Conservation (phyloP, 2,329 filamentous ascomycete species). For the Ophiostoma triangulosporum region DNA sequence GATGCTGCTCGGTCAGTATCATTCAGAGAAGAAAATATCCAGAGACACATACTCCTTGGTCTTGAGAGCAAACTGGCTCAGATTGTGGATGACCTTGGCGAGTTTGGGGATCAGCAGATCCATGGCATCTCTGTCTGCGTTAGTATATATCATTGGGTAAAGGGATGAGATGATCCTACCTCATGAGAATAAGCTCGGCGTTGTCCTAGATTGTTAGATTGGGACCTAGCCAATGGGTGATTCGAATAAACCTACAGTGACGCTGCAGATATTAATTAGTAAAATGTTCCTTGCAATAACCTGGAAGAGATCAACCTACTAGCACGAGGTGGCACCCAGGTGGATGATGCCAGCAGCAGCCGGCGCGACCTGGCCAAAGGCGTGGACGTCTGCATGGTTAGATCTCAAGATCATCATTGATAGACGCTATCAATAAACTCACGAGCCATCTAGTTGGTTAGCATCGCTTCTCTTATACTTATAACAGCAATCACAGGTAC, state of each 20-base stretch:
- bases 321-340: conserved; percentile 48
- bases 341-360: conserved; percentile 76
- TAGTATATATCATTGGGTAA: neutral
- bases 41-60: conserved; percentile 8
- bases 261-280: conserved; percentile 6
- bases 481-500: neutral
- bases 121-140: conserved; percentile 43
- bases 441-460: neutral
- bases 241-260: conserved; percentile 1
- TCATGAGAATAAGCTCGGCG: conserved; percentile 63
- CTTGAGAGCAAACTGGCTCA: conserved; percentile 57
- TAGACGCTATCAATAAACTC: neutral
- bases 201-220: conserved; percentile 39
- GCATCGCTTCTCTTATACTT: neutral
- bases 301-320: conserved; percentile 7
- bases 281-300: neutral
- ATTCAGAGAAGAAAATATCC: neutral
- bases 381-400: conserved; percentile 46
- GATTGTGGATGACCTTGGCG: conserved; percentile 63
- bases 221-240: no score
- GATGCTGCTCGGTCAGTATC: conserved; percentile 20
- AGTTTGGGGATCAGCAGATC: conserved; percentile 67
- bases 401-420: neutral
- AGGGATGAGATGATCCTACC: neutral
- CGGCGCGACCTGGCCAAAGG: conserved; percentile 60